A percentile compares a stretch with the other conserved stretches of the same genome.
These are phyloP conservation scores for Amniculicola lignicola DNA, from an alignment of 495 filamentous ascomycete species.

Conservation along the genomic window DNA sequence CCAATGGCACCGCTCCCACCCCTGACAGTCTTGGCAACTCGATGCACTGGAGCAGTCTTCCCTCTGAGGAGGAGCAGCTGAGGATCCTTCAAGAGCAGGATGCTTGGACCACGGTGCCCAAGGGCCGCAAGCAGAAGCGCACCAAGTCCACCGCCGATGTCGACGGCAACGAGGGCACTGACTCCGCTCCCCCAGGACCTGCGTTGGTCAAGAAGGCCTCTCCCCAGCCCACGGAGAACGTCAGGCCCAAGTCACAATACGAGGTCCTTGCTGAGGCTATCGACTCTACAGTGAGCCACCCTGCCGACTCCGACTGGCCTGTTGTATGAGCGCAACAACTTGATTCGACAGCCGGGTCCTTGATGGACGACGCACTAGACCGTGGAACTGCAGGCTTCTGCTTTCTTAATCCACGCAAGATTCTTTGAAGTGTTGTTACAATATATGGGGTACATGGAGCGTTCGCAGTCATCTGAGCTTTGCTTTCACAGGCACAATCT, in stretches of 20 bases:
- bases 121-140: conserved; percentile 57
- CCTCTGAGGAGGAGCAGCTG: conserved; percentile 84
- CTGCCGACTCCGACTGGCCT: conserved; percentile 60
- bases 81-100: conserved; percentile 61
- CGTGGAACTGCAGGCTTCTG: too few species aligned
- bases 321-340: conserved; percentile 40
- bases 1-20: conserved; percentile 33
- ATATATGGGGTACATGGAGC: too few species aligned
- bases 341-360: too few species aligned
- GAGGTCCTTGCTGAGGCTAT: conserved; percentile 4
- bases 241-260: conserved; percentile 5
- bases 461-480: too few species aligned
- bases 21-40: conserved; percentile 29
- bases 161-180: conserved; percentile 38
- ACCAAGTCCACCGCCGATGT: conserved; percentile 49
- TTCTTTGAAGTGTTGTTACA: too few species aligned
- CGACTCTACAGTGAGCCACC: conserved; percentile 28
- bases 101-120: conserved; percentile 73
- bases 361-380: too few species aligned
- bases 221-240: not conserved
- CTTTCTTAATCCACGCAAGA: too few species aligned
- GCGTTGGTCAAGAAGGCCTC: conserved; percentile 8
- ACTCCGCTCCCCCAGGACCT: conserved; percentile 2
- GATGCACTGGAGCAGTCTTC: conserved; percentile 55
- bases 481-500: too few species aligned